Evolutionary conservation across 495 filamentous ascomycete species (phyloP).

Genomic region (Annulohypoxylon nitens): DNA sequence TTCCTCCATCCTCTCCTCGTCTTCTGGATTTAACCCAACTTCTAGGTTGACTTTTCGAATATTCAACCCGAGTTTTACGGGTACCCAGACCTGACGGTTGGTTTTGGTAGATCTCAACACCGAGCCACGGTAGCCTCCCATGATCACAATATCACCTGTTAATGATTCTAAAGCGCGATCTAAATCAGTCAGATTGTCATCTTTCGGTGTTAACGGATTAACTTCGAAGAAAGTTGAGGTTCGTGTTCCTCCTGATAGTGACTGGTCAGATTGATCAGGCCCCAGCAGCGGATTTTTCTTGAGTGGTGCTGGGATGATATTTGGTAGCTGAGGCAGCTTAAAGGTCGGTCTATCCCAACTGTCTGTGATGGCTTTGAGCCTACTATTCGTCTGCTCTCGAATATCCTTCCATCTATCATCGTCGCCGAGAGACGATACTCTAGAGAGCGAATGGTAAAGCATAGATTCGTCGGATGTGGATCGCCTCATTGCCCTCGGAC

Average conservation of each 20-base stretch:
- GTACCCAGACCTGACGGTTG: conserved; percentile 89
- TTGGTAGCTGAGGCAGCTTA: conserved; percentile 74
- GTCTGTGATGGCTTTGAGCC: conserved; percentile 92
- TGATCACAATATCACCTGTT: conserved; percentile 86
- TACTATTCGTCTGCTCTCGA: conserved; percentile 82
- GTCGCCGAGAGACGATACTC: conserved; percentile 86
- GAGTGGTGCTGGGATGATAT: conserved; percentile 62
- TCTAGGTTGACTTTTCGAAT: conserved; percentile 93
- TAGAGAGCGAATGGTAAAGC: conserved; percentile 74
- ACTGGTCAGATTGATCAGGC: conserved; percentile 41
- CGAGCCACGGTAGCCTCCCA: conserved; percentile 93
- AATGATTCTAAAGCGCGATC: conserved; percentile 76
- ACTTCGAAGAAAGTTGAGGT: conserved; percentile 19
- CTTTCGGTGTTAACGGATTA: conserved; percentile 21
- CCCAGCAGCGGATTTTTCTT: conserved; percentile 49
- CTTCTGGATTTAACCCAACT: conserved; percentile 83
- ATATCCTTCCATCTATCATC: conserved; percentile 86
- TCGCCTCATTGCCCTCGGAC: conserved; percentile 63
- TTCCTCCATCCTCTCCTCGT: conserved; percentile 87
- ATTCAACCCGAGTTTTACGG: conserved; percentile 93
- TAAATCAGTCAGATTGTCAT: conserved; percentile 59
- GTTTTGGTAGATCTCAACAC: conserved; percentile 86
- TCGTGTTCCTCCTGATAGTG: conserved; percentile 30
- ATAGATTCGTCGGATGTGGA: conserved; percentile 83
- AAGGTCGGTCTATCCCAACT: conserved; percentile 82